Evolutionary conservation across 768 basidiomycete genomes (phyloP).

Genomic region (Boletales sp.): DNA sequence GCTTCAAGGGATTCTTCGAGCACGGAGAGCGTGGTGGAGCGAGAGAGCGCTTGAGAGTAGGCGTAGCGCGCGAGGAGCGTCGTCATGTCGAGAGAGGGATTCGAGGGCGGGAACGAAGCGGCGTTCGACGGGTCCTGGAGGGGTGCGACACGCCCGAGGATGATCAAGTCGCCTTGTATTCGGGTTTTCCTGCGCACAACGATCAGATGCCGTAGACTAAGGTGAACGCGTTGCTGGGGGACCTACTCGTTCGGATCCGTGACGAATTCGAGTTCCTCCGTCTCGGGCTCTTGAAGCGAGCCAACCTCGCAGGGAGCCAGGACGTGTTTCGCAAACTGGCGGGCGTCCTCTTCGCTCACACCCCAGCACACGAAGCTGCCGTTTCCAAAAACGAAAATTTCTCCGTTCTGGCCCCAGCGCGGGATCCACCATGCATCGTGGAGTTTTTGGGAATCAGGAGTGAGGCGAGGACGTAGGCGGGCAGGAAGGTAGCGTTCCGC

Average conservation of each 20-base stretch:
- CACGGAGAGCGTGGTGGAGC: constrained; percentile 83
- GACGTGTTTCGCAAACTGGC: constrained; percentile 60
- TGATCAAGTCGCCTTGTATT: constrained; percentile 88
- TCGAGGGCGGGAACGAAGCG: constrained; percentile 42
- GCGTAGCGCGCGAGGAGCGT: constrained; percentile 86
- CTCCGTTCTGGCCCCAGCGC: constrained; percentile 67
- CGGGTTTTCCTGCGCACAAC: constrained; percentile 61
- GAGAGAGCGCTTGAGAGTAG: constrained; percentile 86
- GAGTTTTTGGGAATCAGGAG: constrained; percentile 51
- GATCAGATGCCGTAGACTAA: constrained; percentile 1
- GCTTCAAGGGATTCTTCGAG: constrained; percentile 82
- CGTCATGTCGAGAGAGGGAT: constrained; percentile 58
- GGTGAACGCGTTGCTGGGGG: neutral
- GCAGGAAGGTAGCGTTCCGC: constrained; percentile 75
- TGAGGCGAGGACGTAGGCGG: constrained; percentile 55
- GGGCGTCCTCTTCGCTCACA: constrained; percentile 69
- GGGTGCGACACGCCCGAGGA: constrained; percentile 69
- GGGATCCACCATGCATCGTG: constrained; percentile 83
- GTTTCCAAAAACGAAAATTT: constrained; percentile 85
- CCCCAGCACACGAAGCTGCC: constrained; percentile 94
- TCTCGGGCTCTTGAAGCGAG: constrained; percentile 66
- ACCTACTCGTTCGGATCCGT: constrained; percentile 84
- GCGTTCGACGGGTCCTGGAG: constrained; percentile 50
- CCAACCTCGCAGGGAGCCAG: constrained; percentile 60
- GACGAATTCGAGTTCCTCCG: constrained; percentile 91